These are phyloP conservation scores for Pyrus bretschneideri DNA, from an alignment of 306 rosid genomes.

Conservation along the genomic window DNA sequence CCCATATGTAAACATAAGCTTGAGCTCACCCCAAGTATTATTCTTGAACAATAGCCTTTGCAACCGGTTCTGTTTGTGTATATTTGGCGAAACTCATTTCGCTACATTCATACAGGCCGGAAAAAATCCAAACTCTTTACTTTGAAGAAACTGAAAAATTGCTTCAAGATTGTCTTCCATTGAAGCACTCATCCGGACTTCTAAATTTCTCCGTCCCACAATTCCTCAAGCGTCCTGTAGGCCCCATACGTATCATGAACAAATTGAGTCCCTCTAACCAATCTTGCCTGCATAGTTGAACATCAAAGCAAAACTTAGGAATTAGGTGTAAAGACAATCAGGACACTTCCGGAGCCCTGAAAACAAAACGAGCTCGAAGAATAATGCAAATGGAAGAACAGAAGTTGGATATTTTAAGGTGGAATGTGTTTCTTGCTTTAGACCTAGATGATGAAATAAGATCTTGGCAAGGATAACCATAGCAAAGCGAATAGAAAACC, in stretches of 20 bases:
- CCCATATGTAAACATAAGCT: no score
- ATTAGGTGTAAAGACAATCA: neutral
- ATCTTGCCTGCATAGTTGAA: conserved; percentile 48
- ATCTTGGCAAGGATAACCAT: neutral
- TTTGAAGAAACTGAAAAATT: neutral
- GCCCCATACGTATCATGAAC: conserved; percentile 47
- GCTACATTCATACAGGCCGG: no score
- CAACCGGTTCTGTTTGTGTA: no score
- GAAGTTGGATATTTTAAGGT: neutral
- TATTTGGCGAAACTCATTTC: no score
- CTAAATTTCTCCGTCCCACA: conserved; percentile 83
- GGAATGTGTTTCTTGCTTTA: neutral
- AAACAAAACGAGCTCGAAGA: neutral
- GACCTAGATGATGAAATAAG: neutral
- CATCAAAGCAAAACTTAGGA: neutral
- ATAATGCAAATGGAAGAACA: neutral
- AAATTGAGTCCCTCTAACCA: conserved; percentile 38
- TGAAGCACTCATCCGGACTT: conserved; percentile 1
- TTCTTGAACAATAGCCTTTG: no score
- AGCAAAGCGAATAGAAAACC: neutral
- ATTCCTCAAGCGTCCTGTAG: conserved; percentile 44
- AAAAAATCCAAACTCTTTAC: neutral
- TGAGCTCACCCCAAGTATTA: no score
- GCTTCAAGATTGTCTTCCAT: neutral
- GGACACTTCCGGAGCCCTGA: neutral